A percentile compares a stretch with the other conserved stretches of the same genome.
These are phyloP conservation scores for Jamesozyma piceae DNA, from an alignment of 805 yeast species.

Conservation along the genomic window DNA sequence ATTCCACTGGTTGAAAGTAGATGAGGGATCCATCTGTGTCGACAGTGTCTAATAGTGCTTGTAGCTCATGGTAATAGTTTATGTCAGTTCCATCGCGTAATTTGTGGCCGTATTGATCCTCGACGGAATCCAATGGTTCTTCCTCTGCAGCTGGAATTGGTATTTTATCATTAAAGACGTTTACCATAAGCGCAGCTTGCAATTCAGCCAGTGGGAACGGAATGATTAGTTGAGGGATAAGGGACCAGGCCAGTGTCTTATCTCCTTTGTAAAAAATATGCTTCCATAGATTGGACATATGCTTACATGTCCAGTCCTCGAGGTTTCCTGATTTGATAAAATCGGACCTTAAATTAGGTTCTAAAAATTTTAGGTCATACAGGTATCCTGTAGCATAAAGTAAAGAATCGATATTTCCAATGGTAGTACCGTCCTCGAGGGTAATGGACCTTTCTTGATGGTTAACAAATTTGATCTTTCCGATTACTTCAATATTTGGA, in stretches of 20 bases:
- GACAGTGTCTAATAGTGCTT: slow-evolving; percentile 11
- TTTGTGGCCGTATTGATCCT: slow-evolving; percentile 9
- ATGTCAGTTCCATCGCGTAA: slow-evolving; percentile 18
- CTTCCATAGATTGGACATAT: slow-evolving; percentile 41
- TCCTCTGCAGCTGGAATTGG: slow-evolving; percentile 34
- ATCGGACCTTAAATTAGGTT: slow-evolving; percentile 20
- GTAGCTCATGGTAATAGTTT: slow-evolving; percentile 21
- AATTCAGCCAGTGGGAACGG: slow-evolving; percentile 55
- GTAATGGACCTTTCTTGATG: slow-evolving; percentile 17
- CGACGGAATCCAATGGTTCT: too few species aligned
- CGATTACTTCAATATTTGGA: slow-evolving; percentile 12
- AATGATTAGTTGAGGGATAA: slow-evolving; percentile 50
- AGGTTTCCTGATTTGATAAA: slow-evolving; percentile 6
- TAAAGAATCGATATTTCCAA: slow-evolving; percentile 32
- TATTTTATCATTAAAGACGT: slow-evolving; percentile 51
- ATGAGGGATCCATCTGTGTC: slow-evolving; percentile 6
- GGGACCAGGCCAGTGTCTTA: slow-evolving; percentile 56
- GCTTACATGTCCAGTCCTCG: slow-evolving; percentile 2
- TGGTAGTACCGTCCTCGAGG: slow-evolving; percentile 28
- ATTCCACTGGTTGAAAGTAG: slow-evolving; percentile 18
- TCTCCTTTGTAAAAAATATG: slow-evolving; percentile 51
- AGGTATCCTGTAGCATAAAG: slow-evolving; percentile 46
- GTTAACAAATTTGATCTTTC: slow-evolving; percentile 28
- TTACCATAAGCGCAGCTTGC: slow-evolving; percentile 57
- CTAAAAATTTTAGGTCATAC: slow-evolving; percentile 37